A percentile compares a stretch with the other conserved stretches of the same genome.
Evolutionary conservation across 2,329 filamentous ascomycete genomes (phyloP).

Genomic region (Fusarium cyanostomum): DNA sequence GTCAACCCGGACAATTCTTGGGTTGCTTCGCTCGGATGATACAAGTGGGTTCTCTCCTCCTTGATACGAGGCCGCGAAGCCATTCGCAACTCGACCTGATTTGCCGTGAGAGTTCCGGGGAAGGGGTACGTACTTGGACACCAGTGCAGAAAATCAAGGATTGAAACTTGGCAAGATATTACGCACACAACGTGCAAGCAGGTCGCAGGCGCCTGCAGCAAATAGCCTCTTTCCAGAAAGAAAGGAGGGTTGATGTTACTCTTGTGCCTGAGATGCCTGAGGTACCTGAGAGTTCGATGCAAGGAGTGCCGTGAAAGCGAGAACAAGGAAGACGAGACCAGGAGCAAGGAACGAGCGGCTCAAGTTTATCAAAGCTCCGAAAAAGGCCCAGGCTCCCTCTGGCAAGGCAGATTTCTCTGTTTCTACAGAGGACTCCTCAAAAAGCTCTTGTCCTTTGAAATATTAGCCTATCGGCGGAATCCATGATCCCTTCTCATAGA

Average conservation of each 20-base stretch:
- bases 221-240: slow-evolving; percentile 4
- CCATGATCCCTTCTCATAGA: slow-evolving; percentile 1
- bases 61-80: slow-evolving; percentile 37
- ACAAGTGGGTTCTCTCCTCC: slow-evolving; percentile 30
- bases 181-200: not conserved
- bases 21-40: slow-evolving; percentile 18
- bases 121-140: not conserved
- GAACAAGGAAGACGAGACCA: slow-evolving; percentile 10
- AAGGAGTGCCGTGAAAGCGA: not conserved
- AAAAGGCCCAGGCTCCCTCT: slow-evolving; percentile 2
- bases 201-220: not conserved
- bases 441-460: not conserved
- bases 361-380: slow-evolving; percentile 12
- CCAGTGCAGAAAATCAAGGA: slow-evolving; percentile 16
- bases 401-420: slow-evolving; percentile 19
- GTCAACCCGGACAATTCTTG: slow-evolving; percentile 14
- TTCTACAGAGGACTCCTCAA: not conserved
- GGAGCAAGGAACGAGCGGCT: slow-evolving; percentile 10
- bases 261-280: not conserved
- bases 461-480: not conserved
- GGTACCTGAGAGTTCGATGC: slow-evolving; percentile 4
- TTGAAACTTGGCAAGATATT: not conserved
- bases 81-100: slow-evolving; percentile 21
- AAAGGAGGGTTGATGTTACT: not conserved
- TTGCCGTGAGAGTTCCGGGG: slow-evolving; percentile 10